Base-by-base conservation (phyloP, 306 rosid genomes). In the Ceratonia siliqua region DNA sequence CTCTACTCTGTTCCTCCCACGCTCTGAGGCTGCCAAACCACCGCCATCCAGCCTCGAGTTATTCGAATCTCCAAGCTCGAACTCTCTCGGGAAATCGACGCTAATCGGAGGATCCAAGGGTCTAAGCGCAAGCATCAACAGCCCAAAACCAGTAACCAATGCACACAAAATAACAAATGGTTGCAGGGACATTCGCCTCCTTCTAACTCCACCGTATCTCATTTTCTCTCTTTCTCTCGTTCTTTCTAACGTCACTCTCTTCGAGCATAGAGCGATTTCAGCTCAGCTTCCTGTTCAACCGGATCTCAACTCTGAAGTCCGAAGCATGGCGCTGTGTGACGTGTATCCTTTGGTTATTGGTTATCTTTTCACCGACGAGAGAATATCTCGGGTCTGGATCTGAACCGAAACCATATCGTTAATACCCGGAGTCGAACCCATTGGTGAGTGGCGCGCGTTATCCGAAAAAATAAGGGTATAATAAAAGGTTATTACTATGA, bases 191-290 rank as follows among this genome's bases (percentile, higher is more conserved):
- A 80, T 62, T 62, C 83, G 76, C 70, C 87, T 85, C 86, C 83
- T 86, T 73, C 91, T 83, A 30, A 78, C 77, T 42, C 88, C 80
- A 27, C 87, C 89, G 77, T 87, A 77, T 83, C 82, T 87, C 94
- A 85, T 87, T 73, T 72, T 81, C 68, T 24, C 28, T 9, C 38
- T 25, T 24, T 28, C 43, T 22, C 48, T 38, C 33, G 7, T 18
- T 24, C 22, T 48, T 6, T 21, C 62, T 5, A 33, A 10, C 49
- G 18, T 49, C 28, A 22, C 22, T 2, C 12, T 17, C 35, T 8
- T n/a, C 9, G 45, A 46, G 62, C 14, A 12, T 1, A n/a, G 42
- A 68, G 11, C n/a, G 32, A 22, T 35, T 42, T 30, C 22, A 41
- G 53, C 33, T 61, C 9, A 24, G 79, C 56, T 78, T 48, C 77